Conservation (phyloP, 2,329 filamentous ascomycete species). For the Penicillium sp. region DNA sequence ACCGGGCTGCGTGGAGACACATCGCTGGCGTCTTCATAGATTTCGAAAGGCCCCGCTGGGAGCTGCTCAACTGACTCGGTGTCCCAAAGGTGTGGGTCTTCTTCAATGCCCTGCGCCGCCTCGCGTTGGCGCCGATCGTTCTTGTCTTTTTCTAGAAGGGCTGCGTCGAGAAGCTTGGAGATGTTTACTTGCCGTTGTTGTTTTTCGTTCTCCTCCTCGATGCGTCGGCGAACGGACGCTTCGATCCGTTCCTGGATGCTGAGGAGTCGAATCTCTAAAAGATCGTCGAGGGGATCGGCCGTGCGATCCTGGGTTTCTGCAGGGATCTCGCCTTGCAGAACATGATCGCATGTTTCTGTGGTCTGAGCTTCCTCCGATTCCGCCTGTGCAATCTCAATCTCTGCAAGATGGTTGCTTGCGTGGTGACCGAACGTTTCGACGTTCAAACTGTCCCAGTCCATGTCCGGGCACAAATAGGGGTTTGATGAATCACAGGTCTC, state of each 20-base stretch:
- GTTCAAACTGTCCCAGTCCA: not conserved
- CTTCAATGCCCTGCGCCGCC: constrained; percentile 1
- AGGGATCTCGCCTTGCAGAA: not conserved
- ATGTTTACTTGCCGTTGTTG: not conserved
- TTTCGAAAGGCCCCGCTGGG: not conserved
- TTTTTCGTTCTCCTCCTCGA: constrained; percentile 3
- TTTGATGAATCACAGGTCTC: not conserved
- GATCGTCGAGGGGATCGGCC: not conserved
- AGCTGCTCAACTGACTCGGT: not conserved
- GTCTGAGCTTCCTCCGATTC: not conserved
- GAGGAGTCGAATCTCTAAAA: not conserved
- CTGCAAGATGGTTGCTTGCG: not conserved
- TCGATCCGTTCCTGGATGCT: constrained; percentile 6
- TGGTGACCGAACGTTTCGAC: not conserved
- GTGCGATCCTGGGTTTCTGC: not conserved
- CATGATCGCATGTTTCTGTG: not conserved
- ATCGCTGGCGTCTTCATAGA: not conserved
- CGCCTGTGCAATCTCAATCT: not conserved
- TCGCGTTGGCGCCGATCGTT: not conserved
- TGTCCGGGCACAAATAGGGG: not conserved
- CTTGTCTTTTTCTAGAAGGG: constrained; percentile 3
- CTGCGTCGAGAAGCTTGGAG: not conserved
- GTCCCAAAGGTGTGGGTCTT: constrained; percentile 6
- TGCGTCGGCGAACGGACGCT: constrained; percentile 4
- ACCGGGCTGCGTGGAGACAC: not conserved